phyloP scores from a whole-genome alignment of 192 early-diverging fungal species.

The Coemansia sp. region DNA sequence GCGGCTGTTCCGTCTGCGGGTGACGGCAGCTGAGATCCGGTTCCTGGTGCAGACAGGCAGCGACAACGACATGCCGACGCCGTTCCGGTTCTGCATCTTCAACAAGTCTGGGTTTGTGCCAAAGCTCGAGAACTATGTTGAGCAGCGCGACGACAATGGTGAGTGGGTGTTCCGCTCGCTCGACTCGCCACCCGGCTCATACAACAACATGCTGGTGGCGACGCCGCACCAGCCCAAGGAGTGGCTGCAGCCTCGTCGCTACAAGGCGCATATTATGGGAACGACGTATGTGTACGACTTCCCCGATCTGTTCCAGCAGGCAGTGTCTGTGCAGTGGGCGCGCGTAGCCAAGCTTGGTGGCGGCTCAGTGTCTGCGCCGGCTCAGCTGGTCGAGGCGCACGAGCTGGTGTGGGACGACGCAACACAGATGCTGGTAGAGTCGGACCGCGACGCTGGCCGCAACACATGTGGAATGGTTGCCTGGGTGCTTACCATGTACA shows the following conservation, averaged over 20 bases:
- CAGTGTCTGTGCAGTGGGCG: slow-evolving; percentile 79
- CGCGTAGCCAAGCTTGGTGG: slow-evolving; percentile 39
- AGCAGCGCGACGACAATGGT: slow-evolving; percentile 79
- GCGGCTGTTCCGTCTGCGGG: slow-evolving; percentile 89
- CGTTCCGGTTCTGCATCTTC: slow-evolving; percentile 88
- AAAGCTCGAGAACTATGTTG: slow-evolving; percentile 90
- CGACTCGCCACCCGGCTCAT: slow-evolving; percentile 70
- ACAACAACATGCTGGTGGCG: slow-evolving; percentile 78
- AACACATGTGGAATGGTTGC: slow-evolving; percentile 98
- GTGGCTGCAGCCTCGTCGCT: slow-evolving; percentile 93
- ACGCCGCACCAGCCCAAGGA: slow-evolving; percentile 92
- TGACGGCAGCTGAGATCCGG: slow-evolving; percentile 95
- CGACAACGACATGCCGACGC: slow-evolving; percentile 63
- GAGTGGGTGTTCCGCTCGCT: slow-evolving; percentile 87
- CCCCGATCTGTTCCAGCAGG: slow-evolving; percentile 93
- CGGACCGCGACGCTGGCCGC: slow-evolving; percentile 77
- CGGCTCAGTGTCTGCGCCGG: slow-evolving; percentile 53
- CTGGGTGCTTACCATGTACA: slow-evolving; percentile 84
- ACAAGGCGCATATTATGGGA: slow-evolving; percentile 97
- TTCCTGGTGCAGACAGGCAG: slow-evolving; percentile 82
- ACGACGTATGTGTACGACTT: slow-evolving; percentile 99
- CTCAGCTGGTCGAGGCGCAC: slow-evolving; percentile 67
- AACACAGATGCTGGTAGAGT: slow-evolving; percentile 66
- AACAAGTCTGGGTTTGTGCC: slow-evolving; percentile 91
- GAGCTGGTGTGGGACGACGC: slow-evolving; percentile 89